phyloP scores from a whole-genome alignment of 2,329 filamentous ascomycete species.

The Gliomastix tumulicola region DNA sequence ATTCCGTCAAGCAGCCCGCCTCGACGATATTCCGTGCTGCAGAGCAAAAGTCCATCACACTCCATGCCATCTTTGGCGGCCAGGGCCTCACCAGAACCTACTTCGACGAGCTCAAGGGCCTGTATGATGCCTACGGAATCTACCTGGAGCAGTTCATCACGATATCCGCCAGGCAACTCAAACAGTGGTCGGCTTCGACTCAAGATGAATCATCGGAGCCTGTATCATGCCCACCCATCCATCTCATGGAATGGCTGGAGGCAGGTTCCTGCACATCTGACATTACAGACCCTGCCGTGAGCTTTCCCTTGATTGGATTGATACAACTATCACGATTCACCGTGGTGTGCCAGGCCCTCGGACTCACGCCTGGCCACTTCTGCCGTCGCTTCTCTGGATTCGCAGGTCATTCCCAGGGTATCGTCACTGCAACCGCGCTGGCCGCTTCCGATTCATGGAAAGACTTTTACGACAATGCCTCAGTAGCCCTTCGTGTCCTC shows the following conservation, averaged over 20 bases:
- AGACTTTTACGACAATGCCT: slow-evolving; percentile 73
- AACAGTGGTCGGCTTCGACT: slow-evolving; percentile 85
- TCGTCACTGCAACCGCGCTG: slow-evolving; percentile 87
- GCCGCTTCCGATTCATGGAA: slow-evolving; percentile 91
- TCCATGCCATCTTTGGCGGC: slow-evolving; percentile 93
- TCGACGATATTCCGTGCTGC: slow-evolving; percentile 88
- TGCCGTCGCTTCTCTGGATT: slow-evolving; percentile 78
- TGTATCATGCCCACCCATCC: slow-evolving; percentile 88
- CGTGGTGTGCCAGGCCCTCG: slow-evolving; percentile 86
- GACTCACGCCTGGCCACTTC: slow-evolving; percentile 81
- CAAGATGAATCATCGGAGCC: slow-evolving; percentile 89
- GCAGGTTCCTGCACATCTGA: too few relatives aligned
- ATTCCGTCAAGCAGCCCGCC: slow-evolving; percentile 84
- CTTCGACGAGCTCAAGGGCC: slow-evolving; percentile 90
- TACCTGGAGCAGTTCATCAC: slow-evolving; percentile 83
- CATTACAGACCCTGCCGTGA: slow-evolving; percentile 88
- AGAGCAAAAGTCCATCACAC: slow-evolving; percentile 70
- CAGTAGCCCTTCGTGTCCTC: slow-evolving; percentile 79
- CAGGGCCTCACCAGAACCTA: slow-evolving; percentile 99
- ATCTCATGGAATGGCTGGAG: slow-evolving; percentile 85
- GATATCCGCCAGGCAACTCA: slow-evolving; percentile 78
- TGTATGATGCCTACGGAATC: slow-evolving; percentile 84
- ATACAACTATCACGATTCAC: slow-evolving; percentile 95
- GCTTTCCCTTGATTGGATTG: slow-evolving; percentile 90
- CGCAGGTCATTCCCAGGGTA: slow-evolving; percentile 94